These are phyloP conservation scores for Musa balbisiana DNA, from an alignment of 202 grass and related monocot genomes.

Conservation along the genomic window DNA sequence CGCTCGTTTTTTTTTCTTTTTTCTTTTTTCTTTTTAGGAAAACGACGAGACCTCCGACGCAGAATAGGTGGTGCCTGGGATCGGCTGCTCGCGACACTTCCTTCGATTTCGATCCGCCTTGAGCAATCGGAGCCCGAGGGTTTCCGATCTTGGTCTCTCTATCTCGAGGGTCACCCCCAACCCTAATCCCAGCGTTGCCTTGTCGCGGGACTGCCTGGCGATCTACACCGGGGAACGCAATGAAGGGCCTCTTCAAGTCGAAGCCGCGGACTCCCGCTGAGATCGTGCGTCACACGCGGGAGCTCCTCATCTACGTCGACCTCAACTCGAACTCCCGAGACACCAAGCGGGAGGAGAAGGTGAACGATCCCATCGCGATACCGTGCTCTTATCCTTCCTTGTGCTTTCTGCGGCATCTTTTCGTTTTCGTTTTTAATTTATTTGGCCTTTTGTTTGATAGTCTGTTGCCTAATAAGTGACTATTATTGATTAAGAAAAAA, in stretches of 20 bases:
- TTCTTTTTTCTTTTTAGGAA: background rate
- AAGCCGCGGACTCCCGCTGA: slow-evolving; percentile 34
- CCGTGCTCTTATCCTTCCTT: background rate
- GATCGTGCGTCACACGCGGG: slow-evolving; percentile 27
- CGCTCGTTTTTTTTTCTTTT: background rate
- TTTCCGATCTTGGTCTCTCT: background rate
- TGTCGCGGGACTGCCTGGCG: background rate
- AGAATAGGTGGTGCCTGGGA: background rate
- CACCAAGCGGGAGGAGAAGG: slow-evolving; percentile 38
- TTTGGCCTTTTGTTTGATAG: no score
- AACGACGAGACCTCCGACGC: background rate
- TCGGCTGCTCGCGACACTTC: background rate
- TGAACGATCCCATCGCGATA: background rate
- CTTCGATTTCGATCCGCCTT: background rate
- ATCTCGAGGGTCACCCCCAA: background rate
- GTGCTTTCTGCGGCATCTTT: background rate
- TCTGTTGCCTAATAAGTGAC: no score
- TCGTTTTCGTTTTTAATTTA: no score
- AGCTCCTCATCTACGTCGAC: slow-evolving; percentile 34
- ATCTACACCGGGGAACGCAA: background rate
- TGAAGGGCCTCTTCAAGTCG: slow-evolving; percentile 31
- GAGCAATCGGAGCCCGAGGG: background rate
- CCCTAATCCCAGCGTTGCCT: no score
- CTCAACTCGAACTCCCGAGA: slow-evolving; percentile 18
- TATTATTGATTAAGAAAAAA: no score